Base-by-base conservation (phyloP, 164 flowering plant genomes). In the Warburgia ugandensis region DNA sequence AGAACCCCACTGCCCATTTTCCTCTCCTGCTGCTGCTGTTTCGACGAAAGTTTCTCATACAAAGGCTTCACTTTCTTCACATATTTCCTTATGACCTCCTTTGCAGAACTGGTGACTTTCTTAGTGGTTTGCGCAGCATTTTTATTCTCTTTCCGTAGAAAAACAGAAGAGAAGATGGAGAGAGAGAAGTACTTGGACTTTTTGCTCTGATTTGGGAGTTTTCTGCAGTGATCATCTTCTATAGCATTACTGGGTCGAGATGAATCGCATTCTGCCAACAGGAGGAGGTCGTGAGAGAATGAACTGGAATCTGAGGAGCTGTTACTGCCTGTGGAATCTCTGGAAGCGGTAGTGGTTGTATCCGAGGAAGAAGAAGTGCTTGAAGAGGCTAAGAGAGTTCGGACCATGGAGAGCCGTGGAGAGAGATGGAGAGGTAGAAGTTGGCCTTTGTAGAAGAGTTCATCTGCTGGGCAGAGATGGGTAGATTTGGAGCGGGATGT, bases 361-460 rank as follows among this genome's bases (percentile, higher is more conserved):
- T 59, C 70, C 58, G 79, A 62, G 60, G 81, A 69, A 44, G 87
- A 68, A 27, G 81, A 52, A 50, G 63, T 47, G 50, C 70, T 57
- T 29, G 86, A 62, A 14, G 89, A 72, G 29, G 87, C 55, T 23
- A 71, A 60, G 46, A 87, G 86, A 0, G 92, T 80, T 14, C 88
- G 83, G 64, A 86, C 86, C 86, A 90, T 82, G 65, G 86, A 79
- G 49, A 82, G 68, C 32, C 95, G 83, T 0, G 94, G 86, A 3
- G 95, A 80, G 68, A 74, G 85, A 19, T 82, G 95, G 58, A 86
- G 92, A 21, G 95, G 97, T 5, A 86, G 74, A 59, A 90, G 80
- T 56, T 86, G 80, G 38, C 94, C 95, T 45, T 82, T 86, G 81
- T 80, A 90, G 78, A 90, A 90, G 52, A 90, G 92, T 62, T 90